These are phyloP conservation scores for Ophiostoma triangulosporum DNA, from an alignment of 2,329 filamentous ascomycete species.

Conservation along the genomic window DNA sequence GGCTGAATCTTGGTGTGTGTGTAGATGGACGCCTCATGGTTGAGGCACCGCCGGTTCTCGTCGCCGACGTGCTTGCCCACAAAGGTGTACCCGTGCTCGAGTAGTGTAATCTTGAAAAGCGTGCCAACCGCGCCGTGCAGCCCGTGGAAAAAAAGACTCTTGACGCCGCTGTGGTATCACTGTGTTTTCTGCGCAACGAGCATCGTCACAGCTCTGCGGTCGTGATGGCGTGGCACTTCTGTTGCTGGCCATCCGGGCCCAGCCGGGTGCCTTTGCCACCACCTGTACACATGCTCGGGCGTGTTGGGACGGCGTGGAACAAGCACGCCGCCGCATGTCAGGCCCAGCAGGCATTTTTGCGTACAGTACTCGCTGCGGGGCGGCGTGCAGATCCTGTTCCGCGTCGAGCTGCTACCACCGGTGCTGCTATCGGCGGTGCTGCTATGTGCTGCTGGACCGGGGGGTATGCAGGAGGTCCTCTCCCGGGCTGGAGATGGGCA, in stretches of 20 bases:
- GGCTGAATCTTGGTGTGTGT: too few relatives aligned
- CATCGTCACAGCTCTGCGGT: background rate
- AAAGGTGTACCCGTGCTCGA: background rate
- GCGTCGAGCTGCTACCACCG: background rate
- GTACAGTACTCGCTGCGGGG: background rate
- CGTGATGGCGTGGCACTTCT: background rate
- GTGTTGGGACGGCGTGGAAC: background rate
- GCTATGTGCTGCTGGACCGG: background rate
- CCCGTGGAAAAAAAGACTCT: background rate
- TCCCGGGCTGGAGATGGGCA: background rate
- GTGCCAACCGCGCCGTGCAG: background rate
- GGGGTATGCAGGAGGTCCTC: background rate
- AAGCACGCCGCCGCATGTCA: too few relatives aligned
- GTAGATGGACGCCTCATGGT: background rate
- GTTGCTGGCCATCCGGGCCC: background rate
- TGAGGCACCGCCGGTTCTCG: background rate
- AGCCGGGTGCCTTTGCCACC: background rate
- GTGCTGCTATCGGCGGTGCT: background rate
- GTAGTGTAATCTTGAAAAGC: background rate
- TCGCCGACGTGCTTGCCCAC: background rate
- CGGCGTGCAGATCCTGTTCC: background rate
- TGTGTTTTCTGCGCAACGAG: background rate
- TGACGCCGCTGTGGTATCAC: background rate
- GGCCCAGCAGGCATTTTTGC: too few relatives aligned
- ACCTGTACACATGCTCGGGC: background rate